Evolutionary conservation across 2,329 filamentous ascomycete genomes (phyloP), one percentile per base, ranked within the genome.

Genomic region (Venturia oleaginea): DNA sequence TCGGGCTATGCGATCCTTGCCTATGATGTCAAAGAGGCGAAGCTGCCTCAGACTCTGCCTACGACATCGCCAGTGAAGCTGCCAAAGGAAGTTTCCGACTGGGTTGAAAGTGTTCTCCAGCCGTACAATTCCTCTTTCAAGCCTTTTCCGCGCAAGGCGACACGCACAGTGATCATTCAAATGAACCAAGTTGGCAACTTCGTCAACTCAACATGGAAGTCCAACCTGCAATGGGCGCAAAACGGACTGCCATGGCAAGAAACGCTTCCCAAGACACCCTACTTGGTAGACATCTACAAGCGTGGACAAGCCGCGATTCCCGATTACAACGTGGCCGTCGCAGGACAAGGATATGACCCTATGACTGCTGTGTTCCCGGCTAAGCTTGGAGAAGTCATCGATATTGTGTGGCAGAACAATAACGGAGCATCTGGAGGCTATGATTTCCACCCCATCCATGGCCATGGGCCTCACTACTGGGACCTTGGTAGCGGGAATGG

Each of bases 291-390:
- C 67, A 80, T 84, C 57, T 85, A 84, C 72, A 67, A 76, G 38
- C 75, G 76, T n/a, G 79, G 79, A 2, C 71, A 76, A 24, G 68
- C 71, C 4, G 73, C 74, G 0, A 80, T 79, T n/a, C 83, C 84
- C 1, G 73, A 84, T 70, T 84, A 83, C 68, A 74, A 77, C 0
- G 76, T 74, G 0, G 83, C 84, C 0, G 27, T 83, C 0, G 70
- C 70, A 15, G 81, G 84, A 68, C 67, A 74, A 19, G 83, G 83
- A 19, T 84, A 81, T 75, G 84, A 87, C 66, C 83, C 83, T 0
- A 68, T 65, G 0, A 81, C 77, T 0, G 72, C 74, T 13, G 77
- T 80, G 0, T 86, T 80, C 69, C 81, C 84, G 0, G 83, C 81
- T 0, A 75, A 77, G 54, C 69, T 84, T 1, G 84, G 83, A 32